phyloP scores from a whole-genome alignment of 2,329 filamentous ascomycete species.

The Diplodia scrobiculata region DNA sequence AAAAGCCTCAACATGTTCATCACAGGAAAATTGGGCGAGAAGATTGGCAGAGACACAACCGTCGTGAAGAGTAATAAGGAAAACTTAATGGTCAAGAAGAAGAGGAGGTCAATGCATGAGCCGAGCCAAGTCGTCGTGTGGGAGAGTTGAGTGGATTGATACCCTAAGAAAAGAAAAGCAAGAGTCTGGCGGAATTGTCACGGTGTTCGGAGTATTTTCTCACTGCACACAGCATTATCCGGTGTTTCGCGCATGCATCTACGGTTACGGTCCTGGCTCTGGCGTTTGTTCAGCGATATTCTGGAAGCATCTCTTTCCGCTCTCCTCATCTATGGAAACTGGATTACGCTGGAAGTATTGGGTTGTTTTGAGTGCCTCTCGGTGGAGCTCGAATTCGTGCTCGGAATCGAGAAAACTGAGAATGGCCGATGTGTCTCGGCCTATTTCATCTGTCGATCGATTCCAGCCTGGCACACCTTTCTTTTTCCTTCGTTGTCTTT shows the following conservation, averaged over 20 bases:
- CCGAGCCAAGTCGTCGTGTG: constrained; percentile 9
- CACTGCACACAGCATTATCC: constrained; percentile 12
- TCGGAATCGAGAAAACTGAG: neutral
- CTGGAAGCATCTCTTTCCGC: constrained; percentile 5
- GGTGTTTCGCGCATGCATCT: constrained; percentile 13
- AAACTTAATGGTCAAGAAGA: constrained; percentile 17
- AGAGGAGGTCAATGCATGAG: neutral
- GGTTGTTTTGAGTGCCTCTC: neutral
- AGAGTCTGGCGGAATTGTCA: neutral
- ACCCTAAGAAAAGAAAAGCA: neutral
- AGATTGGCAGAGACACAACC: neutral
- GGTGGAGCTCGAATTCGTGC: neutral
- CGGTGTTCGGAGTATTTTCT: constrained; percentile 14
- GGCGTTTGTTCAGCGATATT: constrained; percentile 20
- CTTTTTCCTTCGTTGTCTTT: neutral
- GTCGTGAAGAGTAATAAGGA: neutral
- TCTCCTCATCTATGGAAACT: neutral
- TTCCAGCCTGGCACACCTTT: neutral
- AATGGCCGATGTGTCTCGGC: neutral
- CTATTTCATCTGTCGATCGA: neutral
- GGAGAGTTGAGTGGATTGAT: constrained; percentile 2
- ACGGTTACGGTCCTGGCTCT: constrained; percentile 19
- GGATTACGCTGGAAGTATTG: constrained; percentile 12
- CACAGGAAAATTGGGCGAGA: neutral
- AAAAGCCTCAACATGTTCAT: constrained; percentile 10